phyloP scores from a whole-genome alignment of 495 filamentous ascomycete species.

The Penicillium ochrochloron region DNA sequence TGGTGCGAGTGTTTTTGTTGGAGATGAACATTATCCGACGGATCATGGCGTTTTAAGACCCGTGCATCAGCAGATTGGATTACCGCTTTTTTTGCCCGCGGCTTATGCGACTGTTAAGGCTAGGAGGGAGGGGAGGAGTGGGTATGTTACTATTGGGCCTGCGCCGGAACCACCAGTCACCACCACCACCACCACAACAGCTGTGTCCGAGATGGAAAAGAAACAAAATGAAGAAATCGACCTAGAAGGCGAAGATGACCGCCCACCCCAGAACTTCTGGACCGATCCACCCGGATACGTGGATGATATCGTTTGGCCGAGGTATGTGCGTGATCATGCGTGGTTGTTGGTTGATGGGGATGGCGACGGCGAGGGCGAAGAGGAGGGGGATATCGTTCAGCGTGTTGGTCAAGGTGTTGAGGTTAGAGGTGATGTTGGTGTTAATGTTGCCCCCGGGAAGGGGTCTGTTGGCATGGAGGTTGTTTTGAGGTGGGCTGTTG shows the following conservation, averaged over 20 bases:
- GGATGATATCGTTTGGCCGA: slow-evolving; percentile 93
- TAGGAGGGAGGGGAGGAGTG: slow-evolving; percentile 72
- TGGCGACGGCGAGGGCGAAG: slow-evolving; percentile 51
- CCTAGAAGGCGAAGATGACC: slow-evolving; percentile 44
- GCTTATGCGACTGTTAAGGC: slow-evolving; percentile 61
- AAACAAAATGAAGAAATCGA: slow-evolving; percentile 30
- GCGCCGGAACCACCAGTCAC: slow-evolving; percentile 26
- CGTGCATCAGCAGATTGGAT: slow-evolving; percentile 65
- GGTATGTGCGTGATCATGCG: slow-evolving; percentile 78
- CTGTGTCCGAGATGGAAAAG: not conserved
- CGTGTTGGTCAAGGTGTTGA: slow-evolving; percentile 41
- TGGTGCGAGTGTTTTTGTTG: no score
- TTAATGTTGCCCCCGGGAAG: slow-evolving; percentile 44
- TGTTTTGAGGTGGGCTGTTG: slow-evolving; percentile 51
- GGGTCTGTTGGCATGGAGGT: slow-evolving; percentile 41
- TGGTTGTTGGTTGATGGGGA: slow-evolving; percentile 73
- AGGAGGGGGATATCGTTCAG: slow-evolving; percentile 34
- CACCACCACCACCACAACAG: not conserved
- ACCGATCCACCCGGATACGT: slow-evolving; percentile 91
- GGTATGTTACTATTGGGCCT: slow-evolving; percentile 81
- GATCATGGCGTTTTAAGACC: slow-evolving; percentile 13
- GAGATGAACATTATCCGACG: slow-evolving; percentile 10
- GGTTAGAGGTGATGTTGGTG: slow-evolving; percentile 42
- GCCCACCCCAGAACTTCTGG: slow-evolving; percentile 79
- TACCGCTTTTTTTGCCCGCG: slow-evolving; percentile 76